Percentiles rank a stretch among this genome's conserved stretches.
Evolutionary conservation across 371 early-diverging fungal species (phyloP).

Genomic region (Mortierella sp.): DNA sequence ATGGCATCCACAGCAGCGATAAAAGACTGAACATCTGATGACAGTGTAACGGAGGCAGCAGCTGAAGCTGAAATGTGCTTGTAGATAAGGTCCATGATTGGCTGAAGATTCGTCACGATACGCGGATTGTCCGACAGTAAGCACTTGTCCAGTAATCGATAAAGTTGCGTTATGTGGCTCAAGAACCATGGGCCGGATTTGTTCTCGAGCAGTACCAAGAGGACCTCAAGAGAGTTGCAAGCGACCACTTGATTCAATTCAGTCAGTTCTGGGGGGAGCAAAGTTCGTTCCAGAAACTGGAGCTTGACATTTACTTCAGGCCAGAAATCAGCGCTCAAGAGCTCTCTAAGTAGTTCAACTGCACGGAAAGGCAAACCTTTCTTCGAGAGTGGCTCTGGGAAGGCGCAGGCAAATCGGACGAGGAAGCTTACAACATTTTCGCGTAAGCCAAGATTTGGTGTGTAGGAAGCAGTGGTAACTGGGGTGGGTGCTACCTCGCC

Average conservation of each 20-base stretch:
- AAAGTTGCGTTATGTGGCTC: conserved; percentile 73
- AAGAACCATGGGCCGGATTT: conserved; percentile 77
- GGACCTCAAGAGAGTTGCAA: conserved; percentile 80
- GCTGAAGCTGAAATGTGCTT: conserved; percentile 49
- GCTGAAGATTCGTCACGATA: conserved; percentile 73
- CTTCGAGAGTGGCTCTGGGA: conserved; percentile 69
- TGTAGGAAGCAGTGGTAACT: conserved; percentile 51
- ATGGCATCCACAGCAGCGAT: conserved; percentile 61
- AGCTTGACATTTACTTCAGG: conserved; percentile 58
- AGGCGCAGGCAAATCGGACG: conserved; percentile 78
- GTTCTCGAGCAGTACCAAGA: conserved; percentile 71
- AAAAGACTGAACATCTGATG: conserved; percentile 52
- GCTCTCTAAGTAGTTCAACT: conserved; percentile 71
- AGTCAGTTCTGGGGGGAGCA: conserved; percentile 53
- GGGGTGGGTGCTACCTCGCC: conserved; percentile 11
- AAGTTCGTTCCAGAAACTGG: conserved; percentile 56
- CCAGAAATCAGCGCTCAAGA: conserved; percentile 68
- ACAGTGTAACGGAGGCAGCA: conserved; percentile 29
- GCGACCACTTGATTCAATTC: conserved; percentile 61
- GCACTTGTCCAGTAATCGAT: conserved; percentile 77
- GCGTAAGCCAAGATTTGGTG: conserved; percentile 66
- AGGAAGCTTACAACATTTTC: conserved; percentile 80
- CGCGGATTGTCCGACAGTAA: conserved; percentile 74
- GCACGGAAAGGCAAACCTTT: conserved; percentile 70
- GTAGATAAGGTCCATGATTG: conserved; percentile 75